Evolutionary conservation across 108 stramenopile genomes (phyloP), one percentile per base, ranked within the genome.

Genomic region (Aurantiochytrium sp.): DNA sequence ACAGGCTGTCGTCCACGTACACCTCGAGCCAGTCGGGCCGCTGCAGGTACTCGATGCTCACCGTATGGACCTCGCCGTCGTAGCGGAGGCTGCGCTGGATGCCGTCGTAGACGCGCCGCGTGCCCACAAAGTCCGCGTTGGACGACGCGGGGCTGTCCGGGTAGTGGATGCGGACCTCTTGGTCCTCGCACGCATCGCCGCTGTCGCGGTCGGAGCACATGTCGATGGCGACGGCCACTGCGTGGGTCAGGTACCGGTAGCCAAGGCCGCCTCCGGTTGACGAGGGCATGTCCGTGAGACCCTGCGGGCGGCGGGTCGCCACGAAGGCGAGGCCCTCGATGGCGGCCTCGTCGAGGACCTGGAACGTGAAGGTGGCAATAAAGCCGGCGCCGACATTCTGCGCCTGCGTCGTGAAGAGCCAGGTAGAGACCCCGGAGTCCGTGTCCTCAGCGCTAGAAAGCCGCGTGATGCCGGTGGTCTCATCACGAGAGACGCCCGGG

Each of bases 321-420:
- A 81, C 73, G 2, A 81, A 81, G 42, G 73, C 73, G 3, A 81
- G 45, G 24, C 73, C 73, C 45, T 81, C 73, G 39, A 48, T 41
- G 21, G 45, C 19, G 21, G 42, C 73, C 30, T 48, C 73, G 32
- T 81, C 73, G 1, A 81, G 15, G 19, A 81, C 39, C 6, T 24
- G 73, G 32, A 81, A 81, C 12, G 15, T 48, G 39, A 81, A 81
- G 45, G 73, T 81, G 73, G 73, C 39, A 2, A 81, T 42, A 48
- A 81, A 81, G 39, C 73, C 73, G 0, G 73, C 24, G 24, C 73
- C 73, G 27, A 81, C 3, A 24, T 81, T 81, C 24, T 81, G 73
- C 73, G 21, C 27, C 1, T 81, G 39, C 1, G 39, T 12, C 24
- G 45, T 41, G 24, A 48, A 81, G 42, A 81, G n/a, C 27, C 34